Evolutionary conservation across 1,284 basidiomycete genomes (phyloP), one percentile per base, ranked within the genome.

Genomic region (Microbotryum violaceum): DNA sequence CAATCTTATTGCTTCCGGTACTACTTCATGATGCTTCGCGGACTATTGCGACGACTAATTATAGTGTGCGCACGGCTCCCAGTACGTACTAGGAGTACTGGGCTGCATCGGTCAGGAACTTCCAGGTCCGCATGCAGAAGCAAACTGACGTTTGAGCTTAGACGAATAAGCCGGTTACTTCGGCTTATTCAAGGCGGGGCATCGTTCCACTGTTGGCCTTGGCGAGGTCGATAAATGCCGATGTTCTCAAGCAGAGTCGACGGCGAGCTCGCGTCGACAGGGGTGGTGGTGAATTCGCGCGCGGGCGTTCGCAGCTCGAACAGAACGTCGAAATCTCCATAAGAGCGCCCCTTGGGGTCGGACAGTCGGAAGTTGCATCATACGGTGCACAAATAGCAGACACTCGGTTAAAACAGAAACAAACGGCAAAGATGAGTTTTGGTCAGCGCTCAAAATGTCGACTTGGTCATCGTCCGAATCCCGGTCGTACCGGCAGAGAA

Each of bases 321-420:
- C 20, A 71, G 58, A 27, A 65, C 57, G 42, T 70, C 67, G 27
- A 66, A 58, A 27, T 68, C 64, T 49, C 56, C 63, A 48, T 48
- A 49, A 10, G 53, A 45, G 21, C 78, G 67, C 16, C 73, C 75
- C 65, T 74, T 75, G 16, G 77, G 74, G 60, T 78, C 78, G 23
- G 77, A 77, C 1, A 77, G 61, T 10, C 71, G 63, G 73, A 73
- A 71, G 61, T 55, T 72, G 60, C 62, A 63, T 67, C 74, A 77
- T 29, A 77, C 64, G 63, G 74, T 64, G 58, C 75, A 70, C 3
- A 72, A 72, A 18, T 5, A n/a, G 44, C 42, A 33, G 49, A 25
- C 4, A 16, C 7, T 4, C 6, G 56, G 45, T 50, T n/a, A 6
- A 58, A 45, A 57, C 21, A 53, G 10, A 58, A 45, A 57, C 21